These are phyloP conservation scores for Carex pumila DNA, from an alignment of 176 grass and related monocot genomes.

Conservation along the genomic window DNA sequence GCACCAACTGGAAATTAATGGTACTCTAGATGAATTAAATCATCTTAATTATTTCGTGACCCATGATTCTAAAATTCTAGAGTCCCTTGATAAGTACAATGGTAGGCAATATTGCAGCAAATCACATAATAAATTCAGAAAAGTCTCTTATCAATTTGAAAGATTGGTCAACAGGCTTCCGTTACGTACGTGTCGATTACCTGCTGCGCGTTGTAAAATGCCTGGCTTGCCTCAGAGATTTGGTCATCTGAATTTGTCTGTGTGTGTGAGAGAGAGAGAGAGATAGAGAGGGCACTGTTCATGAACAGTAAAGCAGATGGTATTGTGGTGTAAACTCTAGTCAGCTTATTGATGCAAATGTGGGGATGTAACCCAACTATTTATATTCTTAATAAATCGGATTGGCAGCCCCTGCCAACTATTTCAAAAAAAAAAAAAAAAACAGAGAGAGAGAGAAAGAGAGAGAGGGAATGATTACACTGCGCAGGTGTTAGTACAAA, in stretches of 20 bases:
- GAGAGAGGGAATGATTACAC: slow-evolving; percentile 36
- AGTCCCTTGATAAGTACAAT: background rate
- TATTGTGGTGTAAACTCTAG: too few relatives aligned
- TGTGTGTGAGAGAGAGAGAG: slow-evolving; percentile 1
- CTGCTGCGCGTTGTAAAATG: background rate
- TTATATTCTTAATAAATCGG: too few relatives aligned
- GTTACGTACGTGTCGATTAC: background rate
- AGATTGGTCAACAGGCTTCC: background rate
- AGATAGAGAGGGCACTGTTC: background rate
- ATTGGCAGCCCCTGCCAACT: too few relatives aligned
- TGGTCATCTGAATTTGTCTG: background rate
- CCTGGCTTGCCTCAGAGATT: background rate
- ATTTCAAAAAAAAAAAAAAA: too few relatives aligned
- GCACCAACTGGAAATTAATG: background rate
- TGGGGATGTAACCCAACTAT: too few relatives aligned
- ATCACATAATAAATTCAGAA: background rate
- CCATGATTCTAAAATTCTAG: background rate
- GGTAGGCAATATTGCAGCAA: background rate
- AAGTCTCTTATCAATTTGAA: background rate
- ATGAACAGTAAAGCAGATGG: too few relatives aligned
- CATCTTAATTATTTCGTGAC: background rate
- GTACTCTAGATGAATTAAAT: background rate
- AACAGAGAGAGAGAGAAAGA: slow-evolving; percentile 8
- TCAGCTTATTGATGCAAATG: too few relatives aligned
- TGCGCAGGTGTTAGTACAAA: slow-evolving; percentile 31